Percentiles rank a stretch among this genome's conserved stretches.
phyloP scores from a whole-genome alignment of 192 early-diverging fungal species.

The Podila horticola region DNA sequence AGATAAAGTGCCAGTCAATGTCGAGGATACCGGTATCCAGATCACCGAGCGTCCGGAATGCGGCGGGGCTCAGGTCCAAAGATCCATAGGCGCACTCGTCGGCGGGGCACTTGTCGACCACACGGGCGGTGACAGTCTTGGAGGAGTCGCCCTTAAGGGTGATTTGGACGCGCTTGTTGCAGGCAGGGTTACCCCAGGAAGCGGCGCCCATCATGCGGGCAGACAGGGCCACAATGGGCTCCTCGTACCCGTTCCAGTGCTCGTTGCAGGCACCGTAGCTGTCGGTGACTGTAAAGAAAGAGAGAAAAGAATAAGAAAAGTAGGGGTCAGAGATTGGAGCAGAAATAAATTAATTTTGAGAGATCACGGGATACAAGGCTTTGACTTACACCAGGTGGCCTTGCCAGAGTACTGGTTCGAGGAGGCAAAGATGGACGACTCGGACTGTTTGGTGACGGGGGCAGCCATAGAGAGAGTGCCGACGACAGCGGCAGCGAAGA shows the following conservation, averaged over 20 bases:
- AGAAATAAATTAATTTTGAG: neutral
- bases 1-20: slow-evolving; percentile 52
- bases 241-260: slow-evolving; percentile 30
- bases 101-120: slow-evolving; percentile 58
- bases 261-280: slow-evolving; percentile 46
- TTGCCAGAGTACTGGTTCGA: slow-evolving; percentile 23
- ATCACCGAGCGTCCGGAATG: slow-evolving; percentile 46
- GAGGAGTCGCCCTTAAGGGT: slow-evolving; percentile 15
- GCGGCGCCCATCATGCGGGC: slow-evolving; percentile 46
- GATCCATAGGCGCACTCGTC: slow-evolving; percentile 45
- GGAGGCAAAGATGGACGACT: slow-evolving; percentile 20
- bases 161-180: slow-evolving; percentile 38
- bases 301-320: neutral
- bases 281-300: slow-evolving; percentile 9
- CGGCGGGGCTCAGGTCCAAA: slow-evolving; percentile 45
- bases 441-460: slow-evolving; percentile 2
- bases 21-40: slow-evolving; percentile 37
- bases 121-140: slow-evolving; percentile 42
- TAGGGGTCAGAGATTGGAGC: neutral
- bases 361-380: neutral
- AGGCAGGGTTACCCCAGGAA: slow-evolving; percentile 44
- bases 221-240: slow-evolving; percentile 52
- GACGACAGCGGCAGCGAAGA: slow-evolving; percentile 14
- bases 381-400: slow-evolving; percentile 51
- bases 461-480: slow-evolving; percentile 10